These are phyloP conservation scores for Xylariaceae sp. DNA, from an alignment of 2,329 filamentous ascomycete species.

Conservation along the genomic window DNA sequence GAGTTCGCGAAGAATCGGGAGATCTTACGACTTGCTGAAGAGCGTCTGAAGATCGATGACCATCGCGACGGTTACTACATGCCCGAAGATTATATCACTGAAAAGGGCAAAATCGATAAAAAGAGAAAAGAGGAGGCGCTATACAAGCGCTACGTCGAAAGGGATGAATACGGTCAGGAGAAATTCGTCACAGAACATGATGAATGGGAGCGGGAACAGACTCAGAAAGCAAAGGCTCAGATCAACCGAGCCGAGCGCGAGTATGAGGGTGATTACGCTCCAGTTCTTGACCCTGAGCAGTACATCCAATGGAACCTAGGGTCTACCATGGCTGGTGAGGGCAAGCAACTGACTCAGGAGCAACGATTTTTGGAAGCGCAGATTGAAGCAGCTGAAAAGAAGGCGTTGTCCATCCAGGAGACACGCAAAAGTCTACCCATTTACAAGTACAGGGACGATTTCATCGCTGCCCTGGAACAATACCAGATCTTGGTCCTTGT, in stretches of 20 bases:
- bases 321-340: constrained; percentile 64
- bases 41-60: constrained; percentile 82
- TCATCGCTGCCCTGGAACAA: constrained; percentile 78
- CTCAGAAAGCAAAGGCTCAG: constrained; percentile 80
- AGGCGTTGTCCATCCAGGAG: constrained; percentile 82
- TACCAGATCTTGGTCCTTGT: constrained; percentile 89
- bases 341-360: constrained; percentile 67
- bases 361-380: constrained; percentile 73
- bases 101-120: constrained; percentile 81
- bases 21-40: constrained; percentile 73
- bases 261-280: constrained; percentile 81
- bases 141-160: constrained; percentile 84
- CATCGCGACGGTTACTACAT: constrained; percentile 87
- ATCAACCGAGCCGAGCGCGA: constrained; percentile 69
- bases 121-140: constrained; percentile 85
- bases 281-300: constrained; percentile 84
- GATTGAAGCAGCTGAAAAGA: constrained; percentile 82
- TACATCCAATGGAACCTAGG: constrained; percentile 82
- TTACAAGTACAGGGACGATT: constrained; percentile 78
- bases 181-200: constrained; percentile 90
- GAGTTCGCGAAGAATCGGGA: constrained; percentile 89
- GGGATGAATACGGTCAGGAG: constrained; percentile 81
- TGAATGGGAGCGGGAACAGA: constrained; percentile 91
- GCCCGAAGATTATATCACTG: constrained; percentile 91
- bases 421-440: constrained; percentile 87